Evolutionary conservation across 2,329 filamentous ascomycete genomes (phyloP).

Genomic region (Colletotrichum tofieldiae): DNA sequence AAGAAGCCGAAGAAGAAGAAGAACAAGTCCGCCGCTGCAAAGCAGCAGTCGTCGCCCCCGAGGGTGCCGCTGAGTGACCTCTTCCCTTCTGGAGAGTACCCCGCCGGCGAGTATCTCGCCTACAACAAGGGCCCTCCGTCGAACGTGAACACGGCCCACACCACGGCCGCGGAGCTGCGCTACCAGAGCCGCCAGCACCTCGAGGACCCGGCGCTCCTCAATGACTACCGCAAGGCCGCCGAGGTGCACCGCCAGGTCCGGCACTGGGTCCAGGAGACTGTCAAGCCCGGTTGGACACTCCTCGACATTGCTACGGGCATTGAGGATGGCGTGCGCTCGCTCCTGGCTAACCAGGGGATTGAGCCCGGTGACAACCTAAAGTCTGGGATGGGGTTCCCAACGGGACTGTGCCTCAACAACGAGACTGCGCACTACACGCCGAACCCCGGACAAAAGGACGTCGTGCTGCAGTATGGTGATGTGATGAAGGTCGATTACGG

Average conservation of each 20-base stretch:
- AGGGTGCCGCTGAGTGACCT: constrained; percentile 52
- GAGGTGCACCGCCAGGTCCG: constrained; percentile 92
- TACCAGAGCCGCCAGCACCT: constrained; percentile 45
- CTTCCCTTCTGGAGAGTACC: constrained; percentile 50
- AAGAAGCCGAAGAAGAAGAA: constrained; percentile 43
- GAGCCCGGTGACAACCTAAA: constrained; percentile 84
- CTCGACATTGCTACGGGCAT: constrained; percentile 91
- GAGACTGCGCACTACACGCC: constrained; percentile 90
- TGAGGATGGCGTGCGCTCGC: constrained; percentile 83
- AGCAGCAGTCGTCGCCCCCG: constrained; percentile 52
- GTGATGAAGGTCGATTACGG: constrained; percentile 90
- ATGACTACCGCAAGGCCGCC: constrained; percentile 87
- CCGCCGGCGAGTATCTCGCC: constrained; percentile 48
- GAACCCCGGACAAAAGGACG: constrained; percentile 84
- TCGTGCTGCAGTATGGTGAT: constrained; percentile 79
- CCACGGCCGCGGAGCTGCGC: constrained; percentile 48
- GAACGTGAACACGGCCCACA: constrained; percentile 43
- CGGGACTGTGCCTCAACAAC: constrained; percentile 86
- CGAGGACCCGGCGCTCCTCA: constrained; percentile 74
- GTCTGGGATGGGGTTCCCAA: constrained; percentile 90
- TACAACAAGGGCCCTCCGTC: constrained; percentile 44
- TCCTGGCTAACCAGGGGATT: constrained; percentile 83
- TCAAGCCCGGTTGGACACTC: constrained; percentile 85
- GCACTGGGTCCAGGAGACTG: constrained; percentile 84
- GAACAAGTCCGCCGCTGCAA: constrained; percentile 44